Base-by-base conservation (phyloP, 495 filamentous ascomycete genomes). In the Hypoxylon fragiforme region DNA sequence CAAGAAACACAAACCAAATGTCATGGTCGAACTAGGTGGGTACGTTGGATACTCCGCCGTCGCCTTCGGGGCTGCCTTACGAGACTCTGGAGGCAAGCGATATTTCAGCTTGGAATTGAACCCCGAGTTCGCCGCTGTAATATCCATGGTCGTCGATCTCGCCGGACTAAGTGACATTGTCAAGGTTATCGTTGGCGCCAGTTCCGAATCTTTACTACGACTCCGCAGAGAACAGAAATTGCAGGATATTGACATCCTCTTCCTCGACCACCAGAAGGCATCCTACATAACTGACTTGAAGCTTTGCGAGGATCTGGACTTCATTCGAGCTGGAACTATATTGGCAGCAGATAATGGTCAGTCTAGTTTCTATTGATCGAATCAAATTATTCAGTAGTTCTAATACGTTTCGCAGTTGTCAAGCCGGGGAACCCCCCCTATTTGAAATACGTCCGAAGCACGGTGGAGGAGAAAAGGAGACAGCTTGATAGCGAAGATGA, bases 41-140 rank as follows among this genome's bases (percentile, higher is more conserved):
- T 95, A 92, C 69, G 74, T 91, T 22, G 90, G 90, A 35, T 94
- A 92, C 73, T 90, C 86, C 0, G 82, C 84, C 34, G 83, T 91
- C 42, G 72, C 88, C 4, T 90, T 90, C 57, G 85, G 80, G 21
- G 76, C 81, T 9, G 81, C 85, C 2, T 65, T 88, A 2, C 76
- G 77, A 22, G 70, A 77, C 13, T 76, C 76, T 14, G 83, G 84
- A 13, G 84, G 85, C 3, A 73, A 77, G 57, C 67, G 71, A 21
- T 90, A 88, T 63, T 82, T 77, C 57, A 85, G 82, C 62, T 70
- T 91, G 0, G 88, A 91, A 54, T 66, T 80, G 54, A 85, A 84
- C 57, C 82, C 87, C 0, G 79, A 83, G 38, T 90, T 84, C 54
- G 87, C 80, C 0, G 82, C 83, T 6, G 75, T 89, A 9, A 80